These are phyloP conservation scores for Epichloe gansuensis DNA, from an alignment of 2,329 filamentous ascomycete species.

Conservation along the genomic window DNA sequence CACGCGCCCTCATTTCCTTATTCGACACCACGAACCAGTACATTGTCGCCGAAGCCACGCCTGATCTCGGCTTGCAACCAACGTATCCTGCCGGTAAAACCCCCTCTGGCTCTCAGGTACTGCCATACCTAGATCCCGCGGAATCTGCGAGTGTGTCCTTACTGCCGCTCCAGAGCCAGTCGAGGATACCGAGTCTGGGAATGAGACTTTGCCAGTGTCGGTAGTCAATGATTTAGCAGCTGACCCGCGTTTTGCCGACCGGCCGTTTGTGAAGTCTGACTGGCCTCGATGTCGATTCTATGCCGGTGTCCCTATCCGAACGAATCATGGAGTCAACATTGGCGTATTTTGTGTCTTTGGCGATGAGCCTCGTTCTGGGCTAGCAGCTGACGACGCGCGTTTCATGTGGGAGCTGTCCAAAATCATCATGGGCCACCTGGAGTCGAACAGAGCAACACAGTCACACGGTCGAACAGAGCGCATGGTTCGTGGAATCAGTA, in stretches of 20 bases:
- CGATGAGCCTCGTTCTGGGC: conserved; percentile 4
- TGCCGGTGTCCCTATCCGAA: conserved; percentile 23
- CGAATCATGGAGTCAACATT: conserved; percentile 21
- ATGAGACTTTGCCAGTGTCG: not conserved
- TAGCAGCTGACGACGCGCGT: conserved; percentile 13
- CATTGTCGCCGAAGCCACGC: conserved; percentile 34
- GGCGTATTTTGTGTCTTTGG: conserved; percentile 19
- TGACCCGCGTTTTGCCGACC: conserved; percentile 16
- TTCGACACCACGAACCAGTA: conserved; percentile 34
- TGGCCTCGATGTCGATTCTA: conserved; percentile 18
- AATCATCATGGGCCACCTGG: conserved; percentile 20
- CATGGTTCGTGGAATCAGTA: conserved; percentile 22
- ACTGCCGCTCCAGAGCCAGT: not conserved
- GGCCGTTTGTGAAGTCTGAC: conserved; percentile 9
- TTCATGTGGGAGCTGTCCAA: conserved; percentile 12
- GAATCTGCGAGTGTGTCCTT: conserved; percentile 3
- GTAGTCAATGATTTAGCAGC: not conserved
- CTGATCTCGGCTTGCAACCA: conserved; percentile 2
- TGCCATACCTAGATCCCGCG: conserved; percentile 13
- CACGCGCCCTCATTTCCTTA: conserved; percentile 32
- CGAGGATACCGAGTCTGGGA: not conserved
- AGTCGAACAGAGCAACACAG: conserved; percentile 13
- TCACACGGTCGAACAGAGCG: conserved; percentile 16
- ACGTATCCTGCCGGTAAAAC: not conserved
- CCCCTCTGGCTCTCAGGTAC: conserved; percentile 11